phyloP scores from a whole-genome alignment of 1,139 yeast genomes.

The Taphrina populina region DNA sequence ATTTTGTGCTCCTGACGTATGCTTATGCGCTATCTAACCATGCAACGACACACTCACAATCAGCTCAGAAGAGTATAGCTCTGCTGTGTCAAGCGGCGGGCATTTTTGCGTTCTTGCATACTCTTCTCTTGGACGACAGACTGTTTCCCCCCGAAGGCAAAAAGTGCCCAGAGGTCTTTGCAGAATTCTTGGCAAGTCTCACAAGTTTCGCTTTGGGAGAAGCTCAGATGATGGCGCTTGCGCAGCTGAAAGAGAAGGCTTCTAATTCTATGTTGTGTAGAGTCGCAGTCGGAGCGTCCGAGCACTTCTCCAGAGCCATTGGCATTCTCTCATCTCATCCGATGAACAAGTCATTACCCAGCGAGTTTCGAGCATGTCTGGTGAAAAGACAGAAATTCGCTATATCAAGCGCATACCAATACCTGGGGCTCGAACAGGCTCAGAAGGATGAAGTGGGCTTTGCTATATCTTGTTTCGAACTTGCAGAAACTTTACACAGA shows the following conservation, averaged over 20 bases:
- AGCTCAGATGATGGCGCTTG: conserved; percentile 8
- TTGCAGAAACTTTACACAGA: conserved; percentile 4
- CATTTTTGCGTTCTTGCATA: conserved; percentile 5
- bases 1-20: conserved; percentile 26
- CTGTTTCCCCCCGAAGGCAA: neutral
- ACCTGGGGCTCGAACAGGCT: conserved; percentile 11
- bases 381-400: neutral
- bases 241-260: conserved; percentile 6
- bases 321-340: conserved; percentile 25
- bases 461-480: conserved; percentile 17
- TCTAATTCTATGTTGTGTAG: conserved; percentile 22
- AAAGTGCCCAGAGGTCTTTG: conserved; percentile 20
- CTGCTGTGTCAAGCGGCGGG: conserved; percentile 24
- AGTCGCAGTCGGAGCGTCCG: conserved; percentile 21
- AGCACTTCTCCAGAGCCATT: conserved; percentile 13
- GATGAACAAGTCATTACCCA: conserved; percentile 7
- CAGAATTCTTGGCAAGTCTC: conserved; percentile 8
- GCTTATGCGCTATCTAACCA: conserved; percentile 25
- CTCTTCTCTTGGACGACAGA: neutral
- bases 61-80: neutral
- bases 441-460: conserved; percentile 13
- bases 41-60: neutral
- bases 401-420: conserved; percentile 15
- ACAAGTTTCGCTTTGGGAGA: conserved; percentile 10
- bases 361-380: neutral